These are phyloP conservation scores for Sapria himalayana DNA, from an alignment of 345 rosid genomes.

Conservation along the genomic window DNA sequence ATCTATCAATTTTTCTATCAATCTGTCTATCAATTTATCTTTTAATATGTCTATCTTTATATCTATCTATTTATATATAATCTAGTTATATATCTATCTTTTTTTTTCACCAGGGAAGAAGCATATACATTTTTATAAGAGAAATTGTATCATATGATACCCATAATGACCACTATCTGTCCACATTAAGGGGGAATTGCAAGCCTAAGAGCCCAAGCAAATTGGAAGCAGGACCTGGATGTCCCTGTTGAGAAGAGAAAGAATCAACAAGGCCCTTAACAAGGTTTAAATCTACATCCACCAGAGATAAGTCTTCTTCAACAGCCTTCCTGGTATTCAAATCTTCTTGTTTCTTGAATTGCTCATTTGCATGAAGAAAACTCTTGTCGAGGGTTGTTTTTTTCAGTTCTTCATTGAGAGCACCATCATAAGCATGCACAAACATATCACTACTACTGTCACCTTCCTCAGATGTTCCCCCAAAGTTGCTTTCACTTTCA, in stretches of 20 bases:
- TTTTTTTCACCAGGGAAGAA: neutral
- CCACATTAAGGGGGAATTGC: slow-evolving; percentile 44
- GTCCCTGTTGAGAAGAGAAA: slow-evolving; percentile 65
- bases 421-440: slow-evolving; percentile 46
- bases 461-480: slow-evolving; percentile 18
- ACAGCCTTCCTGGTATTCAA: slow-evolving; percentile 25
- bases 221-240: slow-evolving; percentile 89
- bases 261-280: slow-evolving; percentile 73
- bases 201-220: slow-evolving; percentile 76
- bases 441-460: slow-evolving; percentile 38
- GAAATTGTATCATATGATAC: neutral
- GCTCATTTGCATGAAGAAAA: slow-evolving; percentile 40
- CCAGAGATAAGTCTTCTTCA: slow-evolving; percentile 51
- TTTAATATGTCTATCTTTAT: no score
- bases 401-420: slow-evolving; percentile 45
- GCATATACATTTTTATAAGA: neutral
- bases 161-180: neutral
- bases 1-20: no score
- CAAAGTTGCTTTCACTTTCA: slow-evolving; percentile 15
- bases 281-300: slow-evolving; percentile 71
- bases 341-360: slow-evolving; percentile 27
- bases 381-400: slow-evolving; percentile 41
- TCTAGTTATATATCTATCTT: no score
- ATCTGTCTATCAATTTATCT: no score
- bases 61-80: no score